Conservation (phyloP, 2,329 filamentous ascomycete genomes). For the Paraphoma sp. region DNA sequence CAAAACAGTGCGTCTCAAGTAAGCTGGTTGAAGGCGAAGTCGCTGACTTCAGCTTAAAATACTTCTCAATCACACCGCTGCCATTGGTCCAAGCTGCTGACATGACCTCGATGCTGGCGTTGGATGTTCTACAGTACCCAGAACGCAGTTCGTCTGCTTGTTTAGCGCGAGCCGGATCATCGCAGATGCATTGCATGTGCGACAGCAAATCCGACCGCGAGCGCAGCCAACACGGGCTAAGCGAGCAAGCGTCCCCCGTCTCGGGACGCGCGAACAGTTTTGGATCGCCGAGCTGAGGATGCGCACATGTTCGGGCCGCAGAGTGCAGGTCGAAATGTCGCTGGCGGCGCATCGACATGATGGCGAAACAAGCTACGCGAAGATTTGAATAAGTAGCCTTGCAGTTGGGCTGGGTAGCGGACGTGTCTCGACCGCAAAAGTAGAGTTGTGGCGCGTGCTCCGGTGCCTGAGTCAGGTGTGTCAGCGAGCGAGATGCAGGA, state of each 20-base stretch:
- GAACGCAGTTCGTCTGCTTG: neutral
- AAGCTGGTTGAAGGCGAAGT: neutral
- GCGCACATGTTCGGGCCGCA: conserved; percentile 4
- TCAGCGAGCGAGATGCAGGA: neutral
- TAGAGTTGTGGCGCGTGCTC: neutral
- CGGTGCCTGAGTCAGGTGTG: neutral
- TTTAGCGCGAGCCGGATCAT: neutral
- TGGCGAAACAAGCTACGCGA: conserved; percentile 1
- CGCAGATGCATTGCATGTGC: neutral
- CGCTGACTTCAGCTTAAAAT: conserved; percentile 1
- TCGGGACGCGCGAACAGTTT: neutral
- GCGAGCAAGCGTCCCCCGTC: neutral
- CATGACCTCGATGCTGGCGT: conserved; percentile 1
- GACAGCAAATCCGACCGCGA: neutral
- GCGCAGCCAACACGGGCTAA: neutral
- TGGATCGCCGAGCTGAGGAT: neutral
- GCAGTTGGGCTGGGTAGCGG: neutral
- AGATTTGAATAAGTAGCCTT: neutral
- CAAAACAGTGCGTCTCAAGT: neutral
- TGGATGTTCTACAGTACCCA: neutral
- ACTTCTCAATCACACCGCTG: neutral
- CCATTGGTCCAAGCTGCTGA: neutral
- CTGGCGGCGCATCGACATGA: neutral
- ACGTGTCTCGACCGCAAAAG: neutral
- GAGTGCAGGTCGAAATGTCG: neutral